Base-by-base conservation (phyloP, 257 asterid species). In the Nyctanthes arbortristis region DNA sequence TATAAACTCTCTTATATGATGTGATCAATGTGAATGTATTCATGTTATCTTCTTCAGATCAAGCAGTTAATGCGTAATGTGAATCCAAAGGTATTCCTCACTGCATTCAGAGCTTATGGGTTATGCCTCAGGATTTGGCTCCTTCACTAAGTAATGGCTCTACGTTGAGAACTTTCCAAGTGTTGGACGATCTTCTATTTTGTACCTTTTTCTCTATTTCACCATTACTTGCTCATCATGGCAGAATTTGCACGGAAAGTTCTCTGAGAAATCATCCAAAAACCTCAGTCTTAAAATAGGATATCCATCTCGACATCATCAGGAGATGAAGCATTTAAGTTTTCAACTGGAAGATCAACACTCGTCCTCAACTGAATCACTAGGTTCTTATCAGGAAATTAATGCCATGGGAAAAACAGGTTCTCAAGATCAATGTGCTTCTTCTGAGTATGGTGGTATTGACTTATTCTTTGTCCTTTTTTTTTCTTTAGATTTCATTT, bases 401-500 rank as follows among this genome's bases (percentile, higher is more conserved):
- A 27, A 77, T 55, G 70, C 80, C 52, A 73, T 84, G 83, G 85
- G 66, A 60, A 85, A 80, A 75, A 55, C 94, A 14, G 75, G 59
- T 55, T 84, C 94, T 68, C 90, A 79, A 71, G 93, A 83, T 78
- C 96, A 83, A 59, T 70, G 81, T 12, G 80, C 83, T 67, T 89
- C 95, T n/a, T 80, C 96, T 27, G 93, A 80, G 67, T 84, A 89
- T 28, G 90, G 96, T 87, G 82, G 35, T 57, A 56, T 54, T 31
- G 16, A 55, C 35, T 33, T 62, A n/a, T 29, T 9, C 14, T 49
- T 11, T 40, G 28, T 13, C 61, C n/a, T n/a, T 34, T 56, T 16
- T 4, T 30, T 24, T 39, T 35, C 8, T n/a, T 65, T 27, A 28
- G 12, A 37, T 67, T 54, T 25, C 36, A 31, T 58, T 61, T n/a